Evolutionary conservation across 2,329 filamentous ascomycete genomes (phyloP).

Genomic region (Aspergillus sclerotialis): DNA sequence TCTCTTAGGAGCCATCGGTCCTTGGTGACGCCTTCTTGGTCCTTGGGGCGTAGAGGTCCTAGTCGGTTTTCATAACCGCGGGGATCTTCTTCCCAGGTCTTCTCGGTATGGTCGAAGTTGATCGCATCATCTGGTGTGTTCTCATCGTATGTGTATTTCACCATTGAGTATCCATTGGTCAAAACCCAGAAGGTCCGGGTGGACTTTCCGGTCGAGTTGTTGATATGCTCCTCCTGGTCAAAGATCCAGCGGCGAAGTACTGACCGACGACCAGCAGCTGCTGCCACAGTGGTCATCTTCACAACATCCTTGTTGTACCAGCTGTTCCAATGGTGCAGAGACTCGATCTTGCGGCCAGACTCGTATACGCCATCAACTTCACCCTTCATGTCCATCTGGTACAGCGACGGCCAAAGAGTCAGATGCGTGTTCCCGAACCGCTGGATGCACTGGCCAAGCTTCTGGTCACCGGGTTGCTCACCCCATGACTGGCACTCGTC

Average conservation of each 20-base stretch:
- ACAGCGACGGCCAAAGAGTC: slow-evolving; percentile 36
- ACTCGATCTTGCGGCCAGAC: slow-evolving; percentile 37
- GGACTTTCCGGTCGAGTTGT: slow-evolving; percentile 27
- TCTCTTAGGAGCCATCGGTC: slow-evolving; percentile 36
- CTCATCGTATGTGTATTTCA: slow-evolving; percentile 35
- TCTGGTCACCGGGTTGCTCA: slow-evolving; percentile 39
- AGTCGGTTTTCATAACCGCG: slow-evolving; percentile 33
- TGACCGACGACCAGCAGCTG: slow-evolving; percentile 34
- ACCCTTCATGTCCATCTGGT: slow-evolving; percentile 39
- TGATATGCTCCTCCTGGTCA: slow-evolving; percentile 32
- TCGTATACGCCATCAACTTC: slow-evolving; percentile 37
- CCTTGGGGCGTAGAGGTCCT: slow-evolving; percentile 32
- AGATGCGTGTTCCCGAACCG: slow-evolving; percentile 32
- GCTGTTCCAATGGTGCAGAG: slow-evolving; percentile 39
- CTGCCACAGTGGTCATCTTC: slow-evolving; percentile 36
- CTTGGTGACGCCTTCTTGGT: slow-evolving; percentile 33
- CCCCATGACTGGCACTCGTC: slow-evolving; percentile 37
- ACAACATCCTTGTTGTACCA: slow-evolving; percentile 41
- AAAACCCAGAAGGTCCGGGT: slow-evolving; percentile 36
- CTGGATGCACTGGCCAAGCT: slow-evolving; percentile 37
- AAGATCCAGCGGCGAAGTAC: slow-evolving; percentile 40
- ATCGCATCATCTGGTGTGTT: slow-evolving; percentile 32
- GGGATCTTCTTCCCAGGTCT: slow-evolving; percentile 39
- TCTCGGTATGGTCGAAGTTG: slow-evolving; percentile 37
- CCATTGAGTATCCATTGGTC: slow-evolving; percentile 38